A percentile compares a stretch with the other conserved stretches of the same genome.
These are phyloP conservation scores for Hura crepitans DNA, from an alignment of 441 rosid species.

Conservation along the genomic window DNA sequence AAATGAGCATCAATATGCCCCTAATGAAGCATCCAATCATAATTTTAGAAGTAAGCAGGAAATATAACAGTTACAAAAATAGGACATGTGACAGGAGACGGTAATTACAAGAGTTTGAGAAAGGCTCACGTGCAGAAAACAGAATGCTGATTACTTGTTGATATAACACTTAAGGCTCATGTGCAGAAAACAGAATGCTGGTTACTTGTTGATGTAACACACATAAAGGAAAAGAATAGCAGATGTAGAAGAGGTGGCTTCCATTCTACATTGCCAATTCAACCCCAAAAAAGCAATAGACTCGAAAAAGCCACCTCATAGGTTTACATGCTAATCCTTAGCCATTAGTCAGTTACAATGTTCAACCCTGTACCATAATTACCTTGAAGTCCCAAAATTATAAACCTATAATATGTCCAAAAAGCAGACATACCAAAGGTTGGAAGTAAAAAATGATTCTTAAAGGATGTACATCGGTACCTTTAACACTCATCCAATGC, in stretches of 20 bases:
- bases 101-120: too few relatives aligned
- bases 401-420: not conserved
- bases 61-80: not conserved
- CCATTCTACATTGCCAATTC: not conserved
- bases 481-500: not conserved
- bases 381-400: not conserved
- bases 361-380: not conserved
- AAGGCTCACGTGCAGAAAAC: not conserved
- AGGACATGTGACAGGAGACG: too few relatives aligned
- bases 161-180: not conserved
- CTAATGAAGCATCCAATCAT: not conserved
- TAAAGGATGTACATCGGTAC: not conserved
- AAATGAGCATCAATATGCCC: not conserved
- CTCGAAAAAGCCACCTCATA: not conserved
- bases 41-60: not conserved
- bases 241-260: not conserved
- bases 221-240: not conserved
- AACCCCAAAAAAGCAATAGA: conserved; percentile 3
- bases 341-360: conserved; percentile 3
- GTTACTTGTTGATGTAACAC: not conserved
- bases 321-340: not conserved
- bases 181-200: too few relatives aligned
- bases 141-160: too few relatives aligned
- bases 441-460: not conserved
- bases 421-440: not conserved